Base-by-base conservation (phyloP, 2,329 filamentous ascomycete genomes). In the Stagonosporopsis vannaccii region DNA sequence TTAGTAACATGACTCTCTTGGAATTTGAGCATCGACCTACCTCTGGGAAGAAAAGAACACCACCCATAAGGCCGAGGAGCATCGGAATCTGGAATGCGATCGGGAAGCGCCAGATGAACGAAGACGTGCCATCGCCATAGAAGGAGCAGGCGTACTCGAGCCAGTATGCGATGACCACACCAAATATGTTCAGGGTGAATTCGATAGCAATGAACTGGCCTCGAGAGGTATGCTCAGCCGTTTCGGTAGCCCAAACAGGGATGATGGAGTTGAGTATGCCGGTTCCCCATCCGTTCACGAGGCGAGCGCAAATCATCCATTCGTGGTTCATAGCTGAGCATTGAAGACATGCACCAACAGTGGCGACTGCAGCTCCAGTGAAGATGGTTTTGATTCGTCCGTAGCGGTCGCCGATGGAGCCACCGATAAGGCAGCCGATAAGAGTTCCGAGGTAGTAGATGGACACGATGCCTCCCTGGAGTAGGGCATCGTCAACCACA, bases 141-240 rank as follows among this genome's bases (percentile, higher is more conserved):
- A 85, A 89, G 0, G 84, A 85, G 9, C 85, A 78, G 2, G 85
- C 87, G 60, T 72, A 79, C 47, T 78, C 76, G 9, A 80, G 63
- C 77, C 77, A 80, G 59, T 90, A 90, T 3, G 83, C 76, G 32
- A 87, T 79, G 19, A 87, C 84, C 0, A 90, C 86, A 65, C 88
- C 88, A 43, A 90, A 86, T 58, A 90, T 90, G 67, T 91, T 91
- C 8, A 90, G 74, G 0, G 87, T 90, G 60, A 91, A 91, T 65
- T 91, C 88, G 50, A 90, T 86, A 9, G 87, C 86, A 53, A 91
- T 85, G 60, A 90, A 89, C 43, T 86, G 82, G 6, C 89, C 89
- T 36, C 89, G 83, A 2, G 84, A 87, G 0, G 83, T 89, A 66
- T 90, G 86, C 35, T 88, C 84, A 0, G 87, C 85, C 0, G 85